phyloP scores from a whole-genome alignment of 2,329 filamentous ascomycete species.

The Diaporthe ampelina region DNA sequence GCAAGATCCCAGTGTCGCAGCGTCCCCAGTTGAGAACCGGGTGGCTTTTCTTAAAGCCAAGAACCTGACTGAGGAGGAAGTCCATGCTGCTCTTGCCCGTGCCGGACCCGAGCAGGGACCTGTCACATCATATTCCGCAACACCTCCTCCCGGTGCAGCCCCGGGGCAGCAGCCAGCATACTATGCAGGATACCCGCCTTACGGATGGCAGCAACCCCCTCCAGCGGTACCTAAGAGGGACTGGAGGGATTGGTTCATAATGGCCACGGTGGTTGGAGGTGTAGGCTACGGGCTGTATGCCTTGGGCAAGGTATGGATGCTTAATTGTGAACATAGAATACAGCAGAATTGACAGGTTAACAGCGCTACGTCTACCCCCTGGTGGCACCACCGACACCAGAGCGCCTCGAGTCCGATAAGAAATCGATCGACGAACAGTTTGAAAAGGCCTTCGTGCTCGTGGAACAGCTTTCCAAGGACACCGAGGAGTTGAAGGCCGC shows the following conservation, averaged over 20 bases:
- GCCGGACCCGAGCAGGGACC: constrained; percentile 70
- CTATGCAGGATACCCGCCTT: constrained; percentile 61
- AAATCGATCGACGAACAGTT: constrained; percentile 93
- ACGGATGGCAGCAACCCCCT: constrained; percentile 69
- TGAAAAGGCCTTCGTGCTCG: constrained; percentile 88
- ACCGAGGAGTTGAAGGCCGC: constrained; percentile 89
- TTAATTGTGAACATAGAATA: too few species aligned
- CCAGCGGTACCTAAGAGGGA: constrained; percentile 81
- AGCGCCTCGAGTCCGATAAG: constrained; percentile 95
- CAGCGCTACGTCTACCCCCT: constrained; percentile 92
- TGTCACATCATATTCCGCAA: constrained; percentile 57
- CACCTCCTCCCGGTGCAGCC: constrained; percentile 57
- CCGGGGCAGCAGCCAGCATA: constrained; percentile 60
- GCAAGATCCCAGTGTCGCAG: constrained; percentile 91
- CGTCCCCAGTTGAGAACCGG: constrained; percentile 91
- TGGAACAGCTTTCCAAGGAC: constrained; percentile 93
- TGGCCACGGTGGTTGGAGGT: constrained; percentile 94
- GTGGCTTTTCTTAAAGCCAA: constrained; percentile 95
- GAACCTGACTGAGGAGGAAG: constrained; percentile 96
- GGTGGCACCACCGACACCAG: constrained; percentile 92
- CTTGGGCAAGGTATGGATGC: constrained; percentile 79
- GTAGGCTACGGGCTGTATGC: constrained; percentile 91
- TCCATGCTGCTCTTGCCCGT: constrained; percentile 85
- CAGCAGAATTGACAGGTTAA: not conserved
- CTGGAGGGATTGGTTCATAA: constrained; percentile 99